Conservation (phyloP, 305 asterid genomes). For the Rubia occidens region DNA sequence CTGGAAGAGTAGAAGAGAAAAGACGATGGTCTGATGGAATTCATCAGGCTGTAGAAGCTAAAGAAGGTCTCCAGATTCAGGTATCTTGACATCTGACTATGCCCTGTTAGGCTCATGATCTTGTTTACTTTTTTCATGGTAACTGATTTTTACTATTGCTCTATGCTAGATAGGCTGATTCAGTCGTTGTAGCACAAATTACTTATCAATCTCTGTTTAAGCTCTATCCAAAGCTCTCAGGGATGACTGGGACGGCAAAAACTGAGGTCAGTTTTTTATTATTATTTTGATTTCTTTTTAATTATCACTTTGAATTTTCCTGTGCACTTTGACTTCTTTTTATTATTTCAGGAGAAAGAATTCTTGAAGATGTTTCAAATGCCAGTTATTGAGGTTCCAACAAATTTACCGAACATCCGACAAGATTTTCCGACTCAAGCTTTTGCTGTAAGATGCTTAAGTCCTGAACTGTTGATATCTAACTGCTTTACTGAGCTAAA, state of each 20-base stretch:
- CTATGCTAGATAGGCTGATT: constrained; percentile 62
- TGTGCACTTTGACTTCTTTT: neutral
- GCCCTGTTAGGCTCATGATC: constrained; percentile 5
- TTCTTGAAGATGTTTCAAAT: constrained; percentile 83
- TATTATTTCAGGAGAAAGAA: constrained; percentile 69
- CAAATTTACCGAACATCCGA: constrained; percentile 83
- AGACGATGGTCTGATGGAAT: constrained; percentile 98
- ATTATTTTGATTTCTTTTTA: neutral
- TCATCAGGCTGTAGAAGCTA: constrained; percentile 99
- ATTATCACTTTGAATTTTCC: constrained; percentile 1
- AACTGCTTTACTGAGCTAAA: neutral
- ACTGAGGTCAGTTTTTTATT: constrained; percentile 54
- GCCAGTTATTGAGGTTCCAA: constrained; percentile 97
- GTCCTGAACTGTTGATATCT: constrained; percentile 5
- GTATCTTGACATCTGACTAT: constrained; percentile 27
- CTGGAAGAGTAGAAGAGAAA: constrained; percentile 98
- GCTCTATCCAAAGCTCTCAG: constrained; percentile 95
- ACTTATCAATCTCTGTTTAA: constrained; percentile 95
- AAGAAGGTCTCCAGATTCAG: constrained; percentile 89
- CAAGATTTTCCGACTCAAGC: constrained; percentile 85
- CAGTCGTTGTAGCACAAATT: constrained; percentile 97
- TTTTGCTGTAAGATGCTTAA: constrained; percentile 67
- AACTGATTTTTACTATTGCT: constrained; percentile 12
- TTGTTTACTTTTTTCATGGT: constrained; percentile 3
- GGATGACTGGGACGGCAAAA: constrained; percentile 99